Evolutionary conservation across 1,139 yeast species (phyloP).

Genomic region (Yarrowia galli): DNA sequence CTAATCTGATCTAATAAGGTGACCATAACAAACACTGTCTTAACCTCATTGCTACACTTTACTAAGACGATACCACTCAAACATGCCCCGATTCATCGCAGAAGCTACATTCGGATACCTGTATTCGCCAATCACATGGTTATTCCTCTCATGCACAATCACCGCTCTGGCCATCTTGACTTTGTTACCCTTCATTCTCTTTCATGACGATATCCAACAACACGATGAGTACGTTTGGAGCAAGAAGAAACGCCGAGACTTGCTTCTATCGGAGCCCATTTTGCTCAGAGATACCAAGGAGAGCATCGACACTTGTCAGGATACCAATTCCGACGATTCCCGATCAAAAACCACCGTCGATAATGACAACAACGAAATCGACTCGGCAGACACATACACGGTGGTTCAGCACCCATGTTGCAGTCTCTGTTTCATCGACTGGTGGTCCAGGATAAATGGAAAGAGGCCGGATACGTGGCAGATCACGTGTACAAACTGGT

Average conservation of each 20-base stretch:
- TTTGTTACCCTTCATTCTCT: conserved; percentile 9
- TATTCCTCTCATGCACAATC: conserved; percentile 4
- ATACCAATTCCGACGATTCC: background rate
- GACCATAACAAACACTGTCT: background rate
- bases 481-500: conserved; percentile 33
- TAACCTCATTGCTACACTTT: conserved; percentile 1
- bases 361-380: too few relatives aligned
- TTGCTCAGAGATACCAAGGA: conserved; percentile 13
- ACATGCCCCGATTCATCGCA: background rate
- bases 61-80: too few relatives aligned
- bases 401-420: conserved; percentile 17
- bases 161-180: conserved; percentile 14
- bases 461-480: conserved; percentile 20
- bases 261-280: background rate
- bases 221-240: conserved; percentile 9
- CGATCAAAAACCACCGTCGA: too few relatives aligned
- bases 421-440: conserved; percentile 22
- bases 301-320: background rate
- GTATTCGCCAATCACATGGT: conserved; percentile 13
- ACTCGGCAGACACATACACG: background rate
- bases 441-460: conserved; percentile 25
- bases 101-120: background rate
- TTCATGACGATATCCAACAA: conserved; percentile 7
- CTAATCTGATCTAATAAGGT: too few relatives aligned
- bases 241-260: conserved; percentile 1